Base-by-base conservation (phyloP, 352 stramenopile species). In the Phytophthora litchii region DNA sequence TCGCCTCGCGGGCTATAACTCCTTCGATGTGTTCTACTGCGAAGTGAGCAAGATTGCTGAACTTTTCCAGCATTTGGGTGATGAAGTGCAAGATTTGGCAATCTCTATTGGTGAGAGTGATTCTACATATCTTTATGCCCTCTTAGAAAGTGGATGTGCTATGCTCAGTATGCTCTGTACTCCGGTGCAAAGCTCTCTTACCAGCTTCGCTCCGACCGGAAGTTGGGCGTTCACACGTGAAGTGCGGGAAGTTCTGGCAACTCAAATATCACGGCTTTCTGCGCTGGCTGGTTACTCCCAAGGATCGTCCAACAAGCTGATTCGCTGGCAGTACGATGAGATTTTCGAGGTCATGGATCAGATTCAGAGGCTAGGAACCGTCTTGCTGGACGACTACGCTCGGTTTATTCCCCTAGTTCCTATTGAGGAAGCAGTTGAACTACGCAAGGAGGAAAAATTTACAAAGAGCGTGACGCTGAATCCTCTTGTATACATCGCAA, bases 21-120 rank as follows among this genome's bases (percentile, higher is more conserved):
- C 84, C 3, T 93, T 95, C 62, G 86, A 95, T 66, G 83, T 94
- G 16, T 95, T 95, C 40, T 95, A 92, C 47, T 92, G 80, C 43
- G 86, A 95, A 72, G 80, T 94, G 21, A 94, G 76, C 67, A 91
- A 89, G 40, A 70, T 95, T 27, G 49, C 71, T 3, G 84, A 94
- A 40, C 48, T 95, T 3, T 92, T 93, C 31, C 50, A 70, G 31
- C 51, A 61, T 17, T 62, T 94, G n/a, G 72, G 67, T 23, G 57
- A 70, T 1, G 82, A 91, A 55, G 68, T 92, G 17, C 60, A 86
- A 43, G 57, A 70, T n/a, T 52, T 90, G 14, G 67, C 67, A 12
- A 74, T 70, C 2, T 77, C 80, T 25, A 77, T 84, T 37, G 78
- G 80, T 13, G 79, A 91, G 62, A 84, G 74, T 12, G 81, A 89